phyloP scores from a whole-genome alignment of 768 basidiomycete species.

The Russula dissimulans region DNA sequence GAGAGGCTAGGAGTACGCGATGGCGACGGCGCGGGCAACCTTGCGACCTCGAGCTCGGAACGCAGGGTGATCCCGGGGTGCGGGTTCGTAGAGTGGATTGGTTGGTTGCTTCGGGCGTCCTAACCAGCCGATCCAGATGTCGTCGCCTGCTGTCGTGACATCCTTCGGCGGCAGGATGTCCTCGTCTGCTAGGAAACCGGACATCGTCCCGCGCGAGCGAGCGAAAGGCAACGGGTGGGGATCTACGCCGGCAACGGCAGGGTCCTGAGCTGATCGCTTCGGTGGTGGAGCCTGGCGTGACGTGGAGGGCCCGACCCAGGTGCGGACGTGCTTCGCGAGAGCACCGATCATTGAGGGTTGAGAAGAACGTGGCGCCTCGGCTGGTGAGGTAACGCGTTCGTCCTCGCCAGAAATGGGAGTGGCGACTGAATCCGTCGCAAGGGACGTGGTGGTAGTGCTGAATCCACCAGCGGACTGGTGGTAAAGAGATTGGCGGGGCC shows the following conservation, averaged over 20 bases:
- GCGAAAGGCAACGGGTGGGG: conserved; percentile 1
- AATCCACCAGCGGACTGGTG: conserved; percentile 11
- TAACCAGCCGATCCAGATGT: conserved; percentile 7
- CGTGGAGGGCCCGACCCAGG: conserved; percentile 17
- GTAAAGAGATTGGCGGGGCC: conserved; percentile 4
- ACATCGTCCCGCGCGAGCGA: conserved; percentile 10
- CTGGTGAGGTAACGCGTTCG: not conserved
- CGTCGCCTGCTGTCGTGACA: not conserved
- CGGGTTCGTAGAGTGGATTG: not conserved
- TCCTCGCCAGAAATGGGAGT: conserved; percentile 21
- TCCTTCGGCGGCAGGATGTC: conserved; percentile 14
- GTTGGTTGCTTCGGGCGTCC: not conserved
- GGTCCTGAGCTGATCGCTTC: conserved; percentile 10
- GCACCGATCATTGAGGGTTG: conserved; percentile 16
- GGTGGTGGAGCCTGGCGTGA: conserved; percentile 4
- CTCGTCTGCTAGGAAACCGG: conserved; percentile 20
- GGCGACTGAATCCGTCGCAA: conserved; percentile 26
- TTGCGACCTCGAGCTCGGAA: conserved; percentile 38
- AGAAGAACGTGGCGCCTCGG: not conserved
- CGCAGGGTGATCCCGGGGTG: conserved; percentile 26
- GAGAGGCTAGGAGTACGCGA: conserved; percentile 27
- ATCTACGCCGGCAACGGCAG: conserved; percentile 10
- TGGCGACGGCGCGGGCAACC: conserved; percentile 27
- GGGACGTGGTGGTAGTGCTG: conserved; percentile 18
- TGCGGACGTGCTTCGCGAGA: conserved; percentile 19